Percentiles rank a stretch among this genome's conserved stretches.
Evolutionary conservation across 129 eudicot genomes (phyloP).

Genomic region (Centella asiatica): DNA sequence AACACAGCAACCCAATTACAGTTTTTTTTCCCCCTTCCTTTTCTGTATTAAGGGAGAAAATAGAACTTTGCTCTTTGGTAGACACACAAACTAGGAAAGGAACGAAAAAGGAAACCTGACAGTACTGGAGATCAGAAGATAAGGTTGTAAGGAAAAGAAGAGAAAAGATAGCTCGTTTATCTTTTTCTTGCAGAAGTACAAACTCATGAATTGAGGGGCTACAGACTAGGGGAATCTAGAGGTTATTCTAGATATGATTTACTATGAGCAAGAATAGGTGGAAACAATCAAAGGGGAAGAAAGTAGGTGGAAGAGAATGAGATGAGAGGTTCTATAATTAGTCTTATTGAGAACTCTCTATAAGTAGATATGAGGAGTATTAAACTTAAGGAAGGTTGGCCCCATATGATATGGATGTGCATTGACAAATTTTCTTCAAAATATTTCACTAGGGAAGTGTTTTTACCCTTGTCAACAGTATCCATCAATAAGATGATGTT

Average conservation of each 20-base stretch:
- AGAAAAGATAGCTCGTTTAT: neutral
- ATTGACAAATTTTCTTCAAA: neutral
- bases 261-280: neutral
- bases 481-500: neutral
- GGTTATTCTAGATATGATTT: neutral
- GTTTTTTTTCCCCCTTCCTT: no score
- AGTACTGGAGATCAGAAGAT: no score
- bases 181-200: no score
- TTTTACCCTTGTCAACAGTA: neutral
- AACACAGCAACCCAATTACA: no score
- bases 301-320: slow-evolving; percentile 13
- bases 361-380: slow-evolving; percentile 15
- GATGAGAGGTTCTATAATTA: slow-evolving; percentile 9
- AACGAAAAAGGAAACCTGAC: no score
- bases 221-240: slow-evolving; percentile 1
- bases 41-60: no score
- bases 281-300: slow-evolving; percentile 2
- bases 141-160: no score
- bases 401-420: slow-evolving; percentile 24
- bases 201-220: neutral
- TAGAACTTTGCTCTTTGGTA: no score
- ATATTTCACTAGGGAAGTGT: neutral
- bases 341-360: slow-evolving; percentile 14
- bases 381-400: slow-evolving; percentile 11
- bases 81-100: no score